phyloP scores from a whole-genome alignment of 2,329 filamentous ascomycete genomes.

The Ceratocystis cacaofunesta region DNA sequence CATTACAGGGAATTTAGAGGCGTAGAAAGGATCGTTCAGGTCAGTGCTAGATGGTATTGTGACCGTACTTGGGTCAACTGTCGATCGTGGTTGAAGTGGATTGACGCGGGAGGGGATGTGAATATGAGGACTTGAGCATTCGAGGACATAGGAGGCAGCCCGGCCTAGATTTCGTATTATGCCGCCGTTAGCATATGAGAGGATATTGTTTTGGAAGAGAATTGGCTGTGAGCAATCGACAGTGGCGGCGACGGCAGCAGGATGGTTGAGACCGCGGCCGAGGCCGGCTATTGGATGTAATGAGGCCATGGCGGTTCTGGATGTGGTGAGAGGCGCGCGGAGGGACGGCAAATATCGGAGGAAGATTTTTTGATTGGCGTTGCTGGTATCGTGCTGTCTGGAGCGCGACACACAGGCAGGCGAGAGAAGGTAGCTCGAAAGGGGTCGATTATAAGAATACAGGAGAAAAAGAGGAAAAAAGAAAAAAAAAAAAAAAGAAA shows the following conservation, averaged over 20 bases:
- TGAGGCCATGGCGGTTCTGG: constrained; percentile 1
- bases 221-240: constrained; percentile 14
- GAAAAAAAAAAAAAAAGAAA: neutral
- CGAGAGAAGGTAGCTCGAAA: neutral
- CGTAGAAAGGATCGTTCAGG: constrained; percentile 77
- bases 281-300: constrained; percentile 1
- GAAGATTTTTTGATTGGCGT: too few species aligned
- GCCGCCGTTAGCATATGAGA: constrained; percentile 12
- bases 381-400: neutral
- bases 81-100: constrained; percentile 8
- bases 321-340: neutral
- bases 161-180: constrained; percentile 6
- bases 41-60: constrained; percentile 36
- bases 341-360: neutral
- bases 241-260: neutral
- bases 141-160: constrained; percentile 9
- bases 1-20: constrained; percentile 80
- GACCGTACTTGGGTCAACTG: constrained; percentile 22
- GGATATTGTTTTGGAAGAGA: constrained; percentile 9
- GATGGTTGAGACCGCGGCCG: neutral
- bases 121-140: neutral
- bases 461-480: neutral
- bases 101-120: constrained; percentile 1
- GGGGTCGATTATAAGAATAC: neutral
- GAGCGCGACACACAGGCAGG: neutral